Conservation (phyloP, 495 filamentous ascomycete species). For the Aspergillus wentii region DNA sequence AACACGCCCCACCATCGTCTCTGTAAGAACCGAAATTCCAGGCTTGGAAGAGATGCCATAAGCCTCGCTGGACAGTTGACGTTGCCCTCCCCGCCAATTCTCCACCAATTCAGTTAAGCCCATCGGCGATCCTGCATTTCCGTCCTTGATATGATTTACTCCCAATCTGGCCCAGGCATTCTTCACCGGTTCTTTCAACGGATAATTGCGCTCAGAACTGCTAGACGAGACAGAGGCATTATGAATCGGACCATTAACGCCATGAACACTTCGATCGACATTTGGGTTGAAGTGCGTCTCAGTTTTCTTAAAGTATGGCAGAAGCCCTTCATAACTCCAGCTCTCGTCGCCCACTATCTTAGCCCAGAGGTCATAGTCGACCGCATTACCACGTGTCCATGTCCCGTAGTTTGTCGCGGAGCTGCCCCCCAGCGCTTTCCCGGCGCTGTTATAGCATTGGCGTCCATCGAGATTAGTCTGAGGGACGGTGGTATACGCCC, state of each 20-base stretch:
- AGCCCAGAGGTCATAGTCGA: constrained; percentile 34
- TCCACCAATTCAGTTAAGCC: constrained; percentile 25
- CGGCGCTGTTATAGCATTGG: constrained; percentile 11
- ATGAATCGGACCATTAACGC: constrained; percentile 18
- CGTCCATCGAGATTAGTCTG: constrained; percentile 22
- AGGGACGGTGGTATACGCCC: constrained; percentile 17
- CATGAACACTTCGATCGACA: constrained; percentile 12
- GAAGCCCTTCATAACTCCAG: constrained; percentile 27
- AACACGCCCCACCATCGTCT: constrained; percentile 17
- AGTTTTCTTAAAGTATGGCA: constrained; percentile 27
- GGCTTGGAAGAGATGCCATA: constrained; percentile 15
- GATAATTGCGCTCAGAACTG: constrained; percentile 29
- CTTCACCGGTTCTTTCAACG: constrained; percentile 17
- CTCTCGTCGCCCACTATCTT: constrained; percentile 17
- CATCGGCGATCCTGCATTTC: constrained; percentile 19
- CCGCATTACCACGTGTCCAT: constrained; percentile 28
- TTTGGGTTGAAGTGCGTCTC: constrained; percentile 19
- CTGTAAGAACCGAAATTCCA: constrained; percentile 15
- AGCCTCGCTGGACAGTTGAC: constrained; percentile 22
- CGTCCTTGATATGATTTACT: constrained; percentile 16
- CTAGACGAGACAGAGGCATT: constrained; percentile 14
- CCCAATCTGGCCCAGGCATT: constrained; percentile 19
- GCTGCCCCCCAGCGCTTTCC: constrained; percentile 24
- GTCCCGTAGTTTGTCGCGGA: constrained; percentile 28
- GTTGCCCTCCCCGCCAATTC: constrained; percentile 24